These are phyloP conservation scores for Botrytis elliptica DNA, from an alignment of 2,329 filamentous ascomycete genomes.

Conservation along the genomic window DNA sequence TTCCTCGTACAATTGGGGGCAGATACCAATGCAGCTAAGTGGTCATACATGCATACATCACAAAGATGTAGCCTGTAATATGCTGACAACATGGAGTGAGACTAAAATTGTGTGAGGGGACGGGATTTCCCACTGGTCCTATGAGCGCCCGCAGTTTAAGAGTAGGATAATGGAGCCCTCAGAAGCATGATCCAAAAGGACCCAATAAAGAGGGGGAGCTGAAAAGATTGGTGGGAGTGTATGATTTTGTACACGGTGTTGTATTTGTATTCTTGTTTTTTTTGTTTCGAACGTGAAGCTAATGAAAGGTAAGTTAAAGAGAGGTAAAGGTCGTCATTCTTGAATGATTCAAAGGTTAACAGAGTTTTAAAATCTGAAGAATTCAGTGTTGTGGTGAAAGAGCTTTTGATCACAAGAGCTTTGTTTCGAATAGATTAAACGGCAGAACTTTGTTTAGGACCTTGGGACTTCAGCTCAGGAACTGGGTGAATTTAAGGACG, in stretches of 20 bases:
- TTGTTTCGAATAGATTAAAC: neutral
- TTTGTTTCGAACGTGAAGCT: neutral
- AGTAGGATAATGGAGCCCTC: neutral
- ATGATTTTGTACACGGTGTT: slow-evolving; percentile 7
- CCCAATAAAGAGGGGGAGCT: slow-evolving; percentile 11
- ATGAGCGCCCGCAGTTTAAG: neutral
- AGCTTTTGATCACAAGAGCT: neutral
- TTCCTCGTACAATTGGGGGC: neutral
- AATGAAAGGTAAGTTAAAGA: neutral
- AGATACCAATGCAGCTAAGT: neutral
- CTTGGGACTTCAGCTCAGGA: neutral
- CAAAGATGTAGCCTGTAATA: slow-evolving; percentile 5
- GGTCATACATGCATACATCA: neutral
- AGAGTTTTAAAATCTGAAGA: neutral
- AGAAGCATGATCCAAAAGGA: neutral
- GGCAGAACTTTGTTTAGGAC: neutral
- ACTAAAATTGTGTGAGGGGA: neutral
- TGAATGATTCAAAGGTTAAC: neutral
- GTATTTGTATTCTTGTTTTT: neutral
- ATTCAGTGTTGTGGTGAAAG: neutral
- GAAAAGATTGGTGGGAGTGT: neutral
- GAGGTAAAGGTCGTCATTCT: neutral
- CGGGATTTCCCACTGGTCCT: neutral
- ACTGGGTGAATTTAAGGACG: neutral
- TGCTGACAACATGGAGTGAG: slow-evolving; percentile 9